Evolutionary conservation across 148 eudicot genomes (phyloP).

Genomic region (Suaeda aralocaspica): DNA sequence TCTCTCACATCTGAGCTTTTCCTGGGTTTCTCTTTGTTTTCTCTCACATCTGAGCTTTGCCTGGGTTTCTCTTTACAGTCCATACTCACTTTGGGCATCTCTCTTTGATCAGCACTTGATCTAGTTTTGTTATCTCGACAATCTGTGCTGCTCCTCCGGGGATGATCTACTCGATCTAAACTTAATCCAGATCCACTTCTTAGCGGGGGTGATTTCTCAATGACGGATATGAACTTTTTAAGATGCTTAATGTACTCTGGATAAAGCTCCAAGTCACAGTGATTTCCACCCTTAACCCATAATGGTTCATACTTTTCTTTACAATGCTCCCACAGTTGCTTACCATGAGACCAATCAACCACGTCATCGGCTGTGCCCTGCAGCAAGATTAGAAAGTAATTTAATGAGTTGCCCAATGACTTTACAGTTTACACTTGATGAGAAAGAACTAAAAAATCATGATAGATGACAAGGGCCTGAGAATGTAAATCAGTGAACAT

Average conservation of each 20-base stretch:
- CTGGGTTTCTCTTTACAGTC: conserved; percentile 63
- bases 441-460: not conserved
- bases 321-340: conserved; percentile 80
- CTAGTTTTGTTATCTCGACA: conserved; percentile 51
- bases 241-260: conserved; percentile 82
- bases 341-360: conserved; percentile 81
- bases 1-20: conserved; percentile 51
- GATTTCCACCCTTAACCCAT: conserved; percentile 85
- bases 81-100: conserved; percentile 49
- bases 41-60: conserved; percentile 51
- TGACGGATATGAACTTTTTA: conserved; percentile 64
- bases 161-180: conserved; percentile 49
- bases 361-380: conserved; percentile 90
- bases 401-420: not conserved
- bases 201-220: conserved; percentile 51
- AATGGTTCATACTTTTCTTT: conserved; percentile 81
- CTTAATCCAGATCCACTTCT: conserved; percentile 36
- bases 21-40: conserved; percentile 57
- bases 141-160: conserved; percentile 58
- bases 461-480: not conserved
- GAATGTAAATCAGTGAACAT: not conserved
- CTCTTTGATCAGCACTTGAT: conserved; percentile 58
- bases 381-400: conserved; percentile 8
- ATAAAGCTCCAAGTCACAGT: conserved; percentile 79
- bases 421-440: not conserved